Conservation (phyloP, 345 rosid genomes). For the Rhizophora apiculata region DNA sequence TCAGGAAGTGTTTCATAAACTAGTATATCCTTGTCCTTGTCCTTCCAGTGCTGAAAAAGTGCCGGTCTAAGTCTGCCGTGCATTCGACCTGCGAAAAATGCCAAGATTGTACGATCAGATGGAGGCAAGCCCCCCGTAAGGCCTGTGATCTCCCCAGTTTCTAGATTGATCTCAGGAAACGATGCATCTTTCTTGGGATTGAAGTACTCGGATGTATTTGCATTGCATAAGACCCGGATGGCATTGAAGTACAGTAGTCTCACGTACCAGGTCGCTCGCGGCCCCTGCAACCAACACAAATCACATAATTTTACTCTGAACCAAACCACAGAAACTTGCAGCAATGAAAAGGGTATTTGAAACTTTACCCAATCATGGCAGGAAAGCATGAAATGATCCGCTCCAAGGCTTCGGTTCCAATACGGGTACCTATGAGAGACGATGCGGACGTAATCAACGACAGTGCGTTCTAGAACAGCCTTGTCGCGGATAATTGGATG, state of each 20-base stretch:
- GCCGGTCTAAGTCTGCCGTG: constrained; percentile 41
- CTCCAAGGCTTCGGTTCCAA: constrained; percentile 26
- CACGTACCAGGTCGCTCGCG: constrained; percentile 27
- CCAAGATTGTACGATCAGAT: constrained; percentile 32
- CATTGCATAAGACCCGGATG: constrained; percentile 53
- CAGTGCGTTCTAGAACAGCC: constrained; percentile 23
- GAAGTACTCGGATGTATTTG: constrained; percentile 51
- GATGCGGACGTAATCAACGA: constrained; percentile 17
- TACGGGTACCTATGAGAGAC: constrained; percentile 18
- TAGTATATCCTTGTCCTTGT: constrained; percentile 36
- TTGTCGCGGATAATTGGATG: constrained; percentile 19
- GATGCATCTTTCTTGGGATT: constrained; percentile 46
- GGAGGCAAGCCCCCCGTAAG: constrained; percentile 24
- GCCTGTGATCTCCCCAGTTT: constrained; percentile 29
- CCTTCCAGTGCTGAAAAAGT: constrained; percentile 45
- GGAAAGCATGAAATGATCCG: constrained; percentile 33
- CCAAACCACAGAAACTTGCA: background rate
- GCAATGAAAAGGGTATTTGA: background rate
- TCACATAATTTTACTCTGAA: background rate
- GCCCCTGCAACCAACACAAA: constrained; percentile 16
- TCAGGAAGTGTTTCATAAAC: constrained; percentile 52
- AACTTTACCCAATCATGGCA: constrained; percentile 30
- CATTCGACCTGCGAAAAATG: constrained; percentile 46
- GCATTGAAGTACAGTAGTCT: constrained; percentile 37
- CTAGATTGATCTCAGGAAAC: constrained; percentile 53